Evolutionary conservation across 148 eudicot genomes (phyloP), one percentile per base, ranked within the genome.

Genomic region (Chenopodium album): DNA sequence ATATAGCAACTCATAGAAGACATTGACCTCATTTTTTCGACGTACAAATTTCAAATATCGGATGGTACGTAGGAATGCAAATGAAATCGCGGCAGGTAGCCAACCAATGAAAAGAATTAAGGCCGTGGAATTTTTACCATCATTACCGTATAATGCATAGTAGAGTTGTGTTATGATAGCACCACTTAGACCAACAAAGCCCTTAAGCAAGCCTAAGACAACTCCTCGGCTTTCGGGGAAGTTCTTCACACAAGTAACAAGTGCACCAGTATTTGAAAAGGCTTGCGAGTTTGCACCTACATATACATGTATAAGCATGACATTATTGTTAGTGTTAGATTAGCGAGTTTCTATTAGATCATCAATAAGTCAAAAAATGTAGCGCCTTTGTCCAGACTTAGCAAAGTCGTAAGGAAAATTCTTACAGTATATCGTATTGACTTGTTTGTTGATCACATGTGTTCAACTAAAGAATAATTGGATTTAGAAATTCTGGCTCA

Each of bases 201-300:
- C 88, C 82, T 88, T 88, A 9, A 88, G 64, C 13, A 88, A 54
- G 34, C 90, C 90, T 22, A 88, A 47, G 1, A 88, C 88, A 3
- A 75, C 82, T 1, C 90, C 90, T 76, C 88, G 76, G 10, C 90
- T 88, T 34, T 85, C 90, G 1, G 90, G 90, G 65, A 88, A 88
- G 76, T 88, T 88, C 83, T 88, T 88, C 37, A 88, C 90, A 34
- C 88, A 83, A 2, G 90, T 88, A 8, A 88, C 90, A n/a, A 88
- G 78, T 14, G 90, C 90, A 52, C 90, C 87, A 1, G 90, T 88
- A 54, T 88, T 88, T 50, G 90, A 84, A 73, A 88, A 88, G 2
- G 88, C 88, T 79, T 84, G 86, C 0, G 90, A 85, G 23, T 88
- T 88, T 34, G 62, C 22, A 14, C 62, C 62, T 56, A 19, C 17